Base-by-base conservation (phyloP, 108 stramenopile genomes). In the Fistulifera pelliculosa region DNA sequence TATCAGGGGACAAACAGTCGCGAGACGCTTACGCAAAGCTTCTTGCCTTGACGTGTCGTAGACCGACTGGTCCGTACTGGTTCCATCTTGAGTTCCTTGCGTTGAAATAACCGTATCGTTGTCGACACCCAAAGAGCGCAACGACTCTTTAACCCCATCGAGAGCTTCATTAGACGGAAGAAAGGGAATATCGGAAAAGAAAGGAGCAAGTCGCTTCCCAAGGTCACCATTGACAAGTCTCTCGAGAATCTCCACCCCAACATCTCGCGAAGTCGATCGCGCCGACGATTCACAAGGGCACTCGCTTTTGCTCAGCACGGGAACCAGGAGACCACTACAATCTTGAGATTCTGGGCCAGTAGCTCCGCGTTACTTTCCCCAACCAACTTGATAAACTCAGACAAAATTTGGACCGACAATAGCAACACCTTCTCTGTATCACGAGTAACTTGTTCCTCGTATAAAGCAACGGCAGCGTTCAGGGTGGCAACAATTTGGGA, bases 311-410 rank as follows among this genome's bases (percentile, higher is more conserved):
- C 48, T 43, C 47, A 90, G 66, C 15, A 87, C 52, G 25, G 88
- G 88, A 53, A 90, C 77, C 8, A 94, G 56, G 85, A 53, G 1
- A 88, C 93, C 8, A 88, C 78, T 28, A 94, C 75, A 15, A 69
- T 62, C 17, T 72, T 74, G n/a, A 94, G 60, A 60, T 90, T 81
- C 16, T 74, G 54, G 15, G 70, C 82, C 62, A 92, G 64, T 21
- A 64, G 45, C 15, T 74, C 54, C 0, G 71, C 22, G 18, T 86
- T 54, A 39, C 62, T 43, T 27, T 63, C 52, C 16, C 67, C 61
- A 10, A 85, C 61, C 39, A 85, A 57, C 51, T 75, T 70, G 25
- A 83, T 58, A 56, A 79, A 87, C 39, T 76, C 62, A 42, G 80
- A 75, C 16, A 89, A 64, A n/a, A 54, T 69, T 50, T 63, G 31